Conservation (phyloP, 345 rosid species). For the Stellera chamaejasme region DNA sequence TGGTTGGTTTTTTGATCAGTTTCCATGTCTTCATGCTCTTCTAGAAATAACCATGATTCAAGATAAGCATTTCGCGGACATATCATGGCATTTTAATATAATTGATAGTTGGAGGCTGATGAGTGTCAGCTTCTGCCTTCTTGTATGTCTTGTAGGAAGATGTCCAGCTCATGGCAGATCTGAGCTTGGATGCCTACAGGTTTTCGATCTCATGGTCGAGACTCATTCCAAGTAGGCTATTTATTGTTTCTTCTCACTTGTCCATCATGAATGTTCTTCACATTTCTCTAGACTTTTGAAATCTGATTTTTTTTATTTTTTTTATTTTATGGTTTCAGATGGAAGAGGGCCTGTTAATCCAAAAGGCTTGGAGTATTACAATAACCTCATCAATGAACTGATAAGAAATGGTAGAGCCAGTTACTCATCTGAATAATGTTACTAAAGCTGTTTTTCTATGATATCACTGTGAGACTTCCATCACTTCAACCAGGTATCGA, state of each 20-base stretch:
- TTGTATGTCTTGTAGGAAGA: conserved; percentile 46
- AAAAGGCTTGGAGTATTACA: conserved; percentile 47
- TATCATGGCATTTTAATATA: no score
- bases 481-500: conserved; percentile 39
- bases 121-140: not conserved
- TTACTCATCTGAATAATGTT: not conserved
- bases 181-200: conserved; percentile 61
- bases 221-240: conserved; percentile 51
- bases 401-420: conserved; percentile 29
- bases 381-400: conserved; percentile 46
- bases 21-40: no score
- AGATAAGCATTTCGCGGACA: no score
- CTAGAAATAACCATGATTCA: no score
- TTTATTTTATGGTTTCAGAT: conserved; percentile 20
- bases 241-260: not conserved
- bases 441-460: not conserved
- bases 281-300: not conserved
- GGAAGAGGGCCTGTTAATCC: conserved; percentile 55
- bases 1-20: no score
- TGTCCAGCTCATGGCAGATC: conserved; percentile 62
- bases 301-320: not conserved
- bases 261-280: not conserved
- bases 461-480: not conserved
- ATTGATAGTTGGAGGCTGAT: not conserved
- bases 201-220: conserved; percentile 82